Conservation (phyloP, 139 green algal genomes). For the Volvox africanus region DNA sequence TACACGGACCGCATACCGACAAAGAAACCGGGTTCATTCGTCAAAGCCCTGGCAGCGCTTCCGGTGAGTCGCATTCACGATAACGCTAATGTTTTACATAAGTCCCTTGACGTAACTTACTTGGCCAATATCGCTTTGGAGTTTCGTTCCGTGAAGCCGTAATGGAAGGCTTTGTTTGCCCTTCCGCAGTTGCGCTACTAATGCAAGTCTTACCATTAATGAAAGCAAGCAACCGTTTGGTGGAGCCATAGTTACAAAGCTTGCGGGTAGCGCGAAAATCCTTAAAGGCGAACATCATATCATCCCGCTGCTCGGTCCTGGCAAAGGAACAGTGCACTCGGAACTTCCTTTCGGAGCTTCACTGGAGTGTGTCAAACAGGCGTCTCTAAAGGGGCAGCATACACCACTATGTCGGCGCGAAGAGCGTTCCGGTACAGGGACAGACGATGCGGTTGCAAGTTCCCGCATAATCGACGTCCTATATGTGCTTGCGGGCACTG, state of each 20-base stretch:
- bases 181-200: background rate
- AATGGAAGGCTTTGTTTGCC: no score
- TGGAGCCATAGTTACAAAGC: slow-evolving; percentile 16
- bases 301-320: background rate
- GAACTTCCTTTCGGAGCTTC: slow-evolving; percentile 21
- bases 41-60: no score
- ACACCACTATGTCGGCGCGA: background rate
- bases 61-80: no score
- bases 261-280: slow-evolving; percentile 26
- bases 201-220: background rate
- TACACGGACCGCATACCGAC: no score
- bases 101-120: no score
- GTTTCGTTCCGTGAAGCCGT: no score
- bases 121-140: no score
- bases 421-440: background rate
- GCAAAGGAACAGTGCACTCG: background rate
- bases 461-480: slow-evolving; percentile 42
- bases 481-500: slow-evolving; percentile 43
- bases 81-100: no score
- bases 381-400: background rate
- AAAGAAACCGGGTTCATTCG: no score
- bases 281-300: background rate
- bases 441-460: background rate
- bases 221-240: slow-evolving; percentile 11
- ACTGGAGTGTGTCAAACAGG: background rate